Evolutionary conservation across 164 flowering plant genomes (phyloP).

Genomic region (Platanus orientalis): DNA sequence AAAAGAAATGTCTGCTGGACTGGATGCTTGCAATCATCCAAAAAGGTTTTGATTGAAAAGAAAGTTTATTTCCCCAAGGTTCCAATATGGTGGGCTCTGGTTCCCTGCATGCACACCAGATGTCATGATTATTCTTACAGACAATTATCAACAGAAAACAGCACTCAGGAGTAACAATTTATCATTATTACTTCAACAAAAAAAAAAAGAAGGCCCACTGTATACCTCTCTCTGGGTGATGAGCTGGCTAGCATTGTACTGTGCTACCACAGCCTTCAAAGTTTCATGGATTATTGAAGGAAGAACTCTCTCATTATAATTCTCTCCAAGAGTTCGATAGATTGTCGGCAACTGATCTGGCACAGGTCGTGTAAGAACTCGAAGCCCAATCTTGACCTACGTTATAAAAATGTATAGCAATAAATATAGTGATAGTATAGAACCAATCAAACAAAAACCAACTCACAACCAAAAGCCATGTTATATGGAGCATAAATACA

Average conservation of each 20-base stretch:
- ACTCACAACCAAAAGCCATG: slow-evolving; percentile 1
- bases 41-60: too few relatives aligned
- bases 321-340: slow-evolving; percentile 75
- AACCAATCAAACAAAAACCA: background rate
- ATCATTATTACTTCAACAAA: too few relatives aligned
- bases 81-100: too few relatives aligned
- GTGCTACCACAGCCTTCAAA: slow-evolving; percentile 88
- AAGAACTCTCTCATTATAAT: slow-evolving; percentile 74
- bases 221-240: slow-evolving; percentile 86
- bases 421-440: background rate
- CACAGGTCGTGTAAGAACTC: slow-evolving; percentile 82
- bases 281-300: slow-evolving; percentile 89
- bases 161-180: too few relatives aligned
- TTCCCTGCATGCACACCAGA: too few relatives aligned
- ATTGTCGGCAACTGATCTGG: slow-evolving; percentile 64
- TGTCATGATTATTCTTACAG: too few relatives aligned
- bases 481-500: background rate
- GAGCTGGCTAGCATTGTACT: slow-evolving; percentile 87
- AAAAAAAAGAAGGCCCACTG: too few relatives aligned
- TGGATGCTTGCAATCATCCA: too few relatives aligned
- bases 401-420: background rate
- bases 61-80: too few relatives aligned
- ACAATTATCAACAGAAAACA: too few relatives aligned
- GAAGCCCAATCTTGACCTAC: slow-evolving; percentile 82
- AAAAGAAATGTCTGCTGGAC: too few relatives aligned